These are phyloP conservation scores for Penicillium ucsense DNA, from an alignment of 495 filamentous ascomycete species.

Conservation along the genomic window DNA sequence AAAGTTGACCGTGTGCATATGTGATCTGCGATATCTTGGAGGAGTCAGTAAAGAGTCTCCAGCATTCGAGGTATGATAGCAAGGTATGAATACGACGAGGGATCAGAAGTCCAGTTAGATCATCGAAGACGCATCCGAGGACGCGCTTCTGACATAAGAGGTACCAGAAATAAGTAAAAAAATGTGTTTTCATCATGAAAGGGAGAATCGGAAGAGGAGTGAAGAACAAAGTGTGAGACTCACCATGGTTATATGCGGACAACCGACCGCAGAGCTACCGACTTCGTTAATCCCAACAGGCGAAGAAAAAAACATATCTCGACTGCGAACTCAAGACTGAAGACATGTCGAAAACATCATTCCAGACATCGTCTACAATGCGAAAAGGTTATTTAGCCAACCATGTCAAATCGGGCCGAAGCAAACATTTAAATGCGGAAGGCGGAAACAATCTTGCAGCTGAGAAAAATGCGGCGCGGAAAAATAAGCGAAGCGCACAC, in stretches of 20 bases:
- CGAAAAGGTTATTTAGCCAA: too few relatives aligned
- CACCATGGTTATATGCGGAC: constrained; percentile 18
- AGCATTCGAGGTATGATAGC: too few relatives aligned
- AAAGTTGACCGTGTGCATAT: too few relatives aligned
- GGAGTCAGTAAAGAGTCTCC: too few relatives aligned
- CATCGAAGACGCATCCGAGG: constrained; percentile 41
- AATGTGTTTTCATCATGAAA: constrained; percentile 40
- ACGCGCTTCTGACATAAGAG: constrained; percentile 50
- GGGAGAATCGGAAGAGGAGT: neutral
- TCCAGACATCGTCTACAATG: neutral
- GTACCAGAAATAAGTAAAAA: constrained; percentile 50
- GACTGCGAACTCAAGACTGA: neutral
- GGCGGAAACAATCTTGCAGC: constrained; percentile 1
- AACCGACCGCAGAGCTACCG: neutral
- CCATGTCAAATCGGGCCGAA: neutral
- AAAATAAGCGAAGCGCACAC: constrained; percentile 18
- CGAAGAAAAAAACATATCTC: neutral
- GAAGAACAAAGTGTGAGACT: constrained; percentile 10
- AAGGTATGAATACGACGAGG: too few relatives aligned
- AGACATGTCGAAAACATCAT: constrained; percentile 1
- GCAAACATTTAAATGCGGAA: neutral
- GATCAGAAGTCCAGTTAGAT: constrained; percentile 56
- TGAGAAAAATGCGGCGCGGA: constrained; percentile 2
- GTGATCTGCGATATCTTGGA: too few relatives aligned
- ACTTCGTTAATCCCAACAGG: too few relatives aligned